Percentiles rank a stretch among this genome's conserved stretches.
Conservation (phyloP, 306 rosid genomes). For the Bauhinia variegata region DNA sequence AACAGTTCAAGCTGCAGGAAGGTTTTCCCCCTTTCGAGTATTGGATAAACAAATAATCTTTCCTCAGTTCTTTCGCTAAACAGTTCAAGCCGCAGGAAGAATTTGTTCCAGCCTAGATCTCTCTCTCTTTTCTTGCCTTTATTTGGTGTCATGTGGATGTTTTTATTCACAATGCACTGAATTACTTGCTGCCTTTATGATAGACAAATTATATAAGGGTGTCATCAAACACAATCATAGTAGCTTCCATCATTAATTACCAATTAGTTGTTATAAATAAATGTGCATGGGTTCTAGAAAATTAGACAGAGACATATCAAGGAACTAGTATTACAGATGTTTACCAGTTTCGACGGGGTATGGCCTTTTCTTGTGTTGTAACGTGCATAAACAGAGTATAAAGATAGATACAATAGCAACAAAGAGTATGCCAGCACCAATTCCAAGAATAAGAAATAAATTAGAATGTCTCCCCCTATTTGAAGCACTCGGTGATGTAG, state of each 20-base stretch:
- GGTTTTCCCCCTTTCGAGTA: too few species aligned
- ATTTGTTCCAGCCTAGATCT: not conserved
- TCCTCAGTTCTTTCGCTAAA: not conserved
- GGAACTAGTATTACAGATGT: slow-evolving; percentile 35
- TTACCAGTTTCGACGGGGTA: slow-evolving; percentile 66
- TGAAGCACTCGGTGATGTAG: slow-evolving; percentile 52
- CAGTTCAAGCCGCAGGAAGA: not conserved
- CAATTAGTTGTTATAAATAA: slow-evolving; percentile 20
- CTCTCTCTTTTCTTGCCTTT: not conserved
- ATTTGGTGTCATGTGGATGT: slow-evolving; percentile 16
- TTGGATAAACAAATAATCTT: not conserved
- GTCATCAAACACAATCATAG: slow-evolving; percentile 7
- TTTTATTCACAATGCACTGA: slow-evolving; percentile 12
- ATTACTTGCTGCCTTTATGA: slow-evolving; percentile 21
- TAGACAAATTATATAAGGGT: slow-evolving; percentile 23
- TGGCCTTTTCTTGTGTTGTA: slow-evolving; percentile 51
- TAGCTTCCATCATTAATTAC: slow-evolving; percentile 21
- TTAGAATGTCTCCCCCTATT: slow-evolving; percentile 59
- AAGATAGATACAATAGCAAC: slow-evolving; percentile 60
- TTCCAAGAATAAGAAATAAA: slow-evolving; percentile 66
- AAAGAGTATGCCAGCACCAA: slow-evolving; percentile 73
- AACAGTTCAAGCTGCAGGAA: not conserved
- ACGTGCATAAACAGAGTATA: slow-evolving; percentile 61
- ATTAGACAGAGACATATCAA: slow-evolving; percentile 1
- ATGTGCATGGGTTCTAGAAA: slow-evolving; percentile 3